Evolutionary conservation across 495 filamentous ascomycete genomes (phyloP).

Genomic region (Chaetomium tenue): DNA sequence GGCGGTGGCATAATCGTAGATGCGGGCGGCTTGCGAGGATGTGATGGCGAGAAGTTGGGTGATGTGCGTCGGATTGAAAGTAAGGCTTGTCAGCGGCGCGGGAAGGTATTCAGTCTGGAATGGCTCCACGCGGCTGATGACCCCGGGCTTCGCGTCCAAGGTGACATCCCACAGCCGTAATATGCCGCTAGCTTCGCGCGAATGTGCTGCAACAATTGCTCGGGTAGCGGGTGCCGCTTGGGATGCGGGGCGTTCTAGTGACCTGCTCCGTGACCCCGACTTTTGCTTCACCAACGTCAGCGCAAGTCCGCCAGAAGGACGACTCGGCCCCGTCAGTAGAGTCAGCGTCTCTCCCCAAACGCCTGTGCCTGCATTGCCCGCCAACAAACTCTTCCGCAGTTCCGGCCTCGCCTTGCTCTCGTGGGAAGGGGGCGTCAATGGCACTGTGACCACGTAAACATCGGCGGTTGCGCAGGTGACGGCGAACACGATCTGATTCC

Average conservation of each 20-base stretch:
- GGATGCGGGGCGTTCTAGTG: slow-evolving; percentile 35
- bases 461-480: slow-evolving; percentile 68
- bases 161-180: slow-evolving; percentile 49
- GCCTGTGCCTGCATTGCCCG: slow-evolving; percentile 50
- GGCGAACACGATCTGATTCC: slow-evolving; percentile 64
- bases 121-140: slow-evolving; percentile 49
- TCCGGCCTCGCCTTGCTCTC: slow-evolving; percentile 51
- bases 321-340: slow-evolving; percentile 57
- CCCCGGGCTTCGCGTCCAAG: slow-evolving; percentile 40
- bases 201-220: slow-evolving; percentile 54
- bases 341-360: slow-evolving; percentile 62
- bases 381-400: slow-evolving; percentile 44
- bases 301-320: slow-evolving; percentile 62
- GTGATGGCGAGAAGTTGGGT: slow-evolving; percentile 68
- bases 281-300: slow-evolving; percentile 60
- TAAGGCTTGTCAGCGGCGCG: slow-evolving; percentile 61
- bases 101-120: slow-evolving; percentile 64
- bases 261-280: slow-evolving; percentile 35
- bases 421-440: slow-evolving; percentile 69
- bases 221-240: slow-evolving; percentile 25
- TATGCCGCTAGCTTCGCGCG: slow-evolving; percentile 63
- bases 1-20: slow-evolving; percentile 54
- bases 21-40: slow-evolving; percentile 63
- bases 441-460: slow-evolving; percentile 67
- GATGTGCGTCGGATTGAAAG: slow-evolving; percentile 67